Percentiles rank a stretch among this genome's conserved stretches.
Conservation (phyloP, 2,329 filamentous ascomycete species). For the Sphaerostilbella broomeana region DNA sequence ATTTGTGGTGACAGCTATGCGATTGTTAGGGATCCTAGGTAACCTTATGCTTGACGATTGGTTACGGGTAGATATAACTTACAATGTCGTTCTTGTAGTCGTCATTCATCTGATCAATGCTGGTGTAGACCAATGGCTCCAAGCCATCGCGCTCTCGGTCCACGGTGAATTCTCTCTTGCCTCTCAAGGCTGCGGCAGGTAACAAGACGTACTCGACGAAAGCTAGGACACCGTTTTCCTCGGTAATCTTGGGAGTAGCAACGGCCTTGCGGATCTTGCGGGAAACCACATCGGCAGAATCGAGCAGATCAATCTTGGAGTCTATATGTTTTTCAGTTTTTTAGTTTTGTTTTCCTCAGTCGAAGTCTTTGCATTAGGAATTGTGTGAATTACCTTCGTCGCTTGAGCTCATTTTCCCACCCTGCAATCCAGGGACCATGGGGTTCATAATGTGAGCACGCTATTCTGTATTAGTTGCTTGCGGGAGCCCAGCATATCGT, state of each 20-base stretch:
- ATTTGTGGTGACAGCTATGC: constrained; percentile 69
- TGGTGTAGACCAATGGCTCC: constrained; percentile 73
- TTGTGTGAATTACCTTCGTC: constrained; percentile 47
- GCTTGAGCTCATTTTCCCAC: constrained; percentile 82
- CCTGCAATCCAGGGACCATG: constrained; percentile 81
- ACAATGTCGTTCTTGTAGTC: constrained; percentile 77
- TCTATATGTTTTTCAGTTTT: constrained; percentile 48
- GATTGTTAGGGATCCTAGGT: neutral
- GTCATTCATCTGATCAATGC: constrained; percentile 65
- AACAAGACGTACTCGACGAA: constrained; percentile 86
- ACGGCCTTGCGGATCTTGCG: constrained; percentile 85
- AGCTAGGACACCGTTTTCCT: constrained; percentile 79
- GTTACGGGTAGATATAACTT: constrained; percentile 30
- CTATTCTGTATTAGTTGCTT: constrained; percentile 17
- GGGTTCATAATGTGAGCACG: constrained; percentile 47
- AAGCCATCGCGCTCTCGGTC: constrained; percentile 55
- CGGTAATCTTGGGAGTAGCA: constrained; percentile 66
- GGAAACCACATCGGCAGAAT: constrained; percentile 63
- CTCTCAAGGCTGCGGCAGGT: constrained; percentile 61
- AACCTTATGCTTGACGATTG: rapidly evolving
- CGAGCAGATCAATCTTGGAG: constrained; percentile 91
- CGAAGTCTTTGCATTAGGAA: too few species aligned
- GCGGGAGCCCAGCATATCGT: neutral
- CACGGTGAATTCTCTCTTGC: constrained; percentile 60
- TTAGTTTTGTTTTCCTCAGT: too few species aligned